A percentile compares a stretch with the other conserved stretches of the same genome.
Conservation (phyloP, 139 green algal species). For the Bryopsis sp. region DNA sequence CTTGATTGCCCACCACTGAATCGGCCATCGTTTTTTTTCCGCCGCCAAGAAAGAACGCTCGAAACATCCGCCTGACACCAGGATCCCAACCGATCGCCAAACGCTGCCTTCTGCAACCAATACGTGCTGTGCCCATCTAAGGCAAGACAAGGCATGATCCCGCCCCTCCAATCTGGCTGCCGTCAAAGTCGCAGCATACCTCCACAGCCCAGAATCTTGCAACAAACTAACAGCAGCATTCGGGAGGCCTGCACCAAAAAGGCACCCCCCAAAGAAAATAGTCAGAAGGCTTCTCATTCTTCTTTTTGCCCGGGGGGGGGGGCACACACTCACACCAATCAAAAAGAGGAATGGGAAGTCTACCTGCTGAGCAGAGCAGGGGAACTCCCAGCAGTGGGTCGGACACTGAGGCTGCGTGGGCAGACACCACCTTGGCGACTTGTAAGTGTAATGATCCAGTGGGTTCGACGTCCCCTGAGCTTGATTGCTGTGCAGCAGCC, state of each 20-base stretch:
- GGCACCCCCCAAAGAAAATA: background rate
- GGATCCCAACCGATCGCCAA: conserved; percentile 40
- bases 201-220: conserved; percentile 68
- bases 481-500: conserved; percentile 34
- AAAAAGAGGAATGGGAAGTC: background rate
- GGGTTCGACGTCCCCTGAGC: background rate
- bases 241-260: conserved; percentile 25
- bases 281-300: no score
- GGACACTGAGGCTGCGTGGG: conserved; percentile 59
- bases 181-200: conserved; percentile 48
- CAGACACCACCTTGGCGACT: conserved; percentile 64
- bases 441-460: conserved; percentile 38
- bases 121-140: conserved; percentile 55
- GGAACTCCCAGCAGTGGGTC: conserved; percentile 70
- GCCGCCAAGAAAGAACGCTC: no score
- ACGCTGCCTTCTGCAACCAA: conserved; percentile 29
- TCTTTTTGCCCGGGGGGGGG: no score
- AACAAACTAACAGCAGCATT: conserved; percentile 36
- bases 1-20: no score
- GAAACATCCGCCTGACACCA: conserved; percentile 38
- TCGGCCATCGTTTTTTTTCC: no score
- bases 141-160: conserved; percentile 37
- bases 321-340: background rate
- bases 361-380: conserved; percentile 61
- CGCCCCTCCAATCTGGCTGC: conserved; percentile 33